Base-by-base conservation (phyloP, 352 stramenopile genomes). In the Phytophthora crassamura region DNA sequence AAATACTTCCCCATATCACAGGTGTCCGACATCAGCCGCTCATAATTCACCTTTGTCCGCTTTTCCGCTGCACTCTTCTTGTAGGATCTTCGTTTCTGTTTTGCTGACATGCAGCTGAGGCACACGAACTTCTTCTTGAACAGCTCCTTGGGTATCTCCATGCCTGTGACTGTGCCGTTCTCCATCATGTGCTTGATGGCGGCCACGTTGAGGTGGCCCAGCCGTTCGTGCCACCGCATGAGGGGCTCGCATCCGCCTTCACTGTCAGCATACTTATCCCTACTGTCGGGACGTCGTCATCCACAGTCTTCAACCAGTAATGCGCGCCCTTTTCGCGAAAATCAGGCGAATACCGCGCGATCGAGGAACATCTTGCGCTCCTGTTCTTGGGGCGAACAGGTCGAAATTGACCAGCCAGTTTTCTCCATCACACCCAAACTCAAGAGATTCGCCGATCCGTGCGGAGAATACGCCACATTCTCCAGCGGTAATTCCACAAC, bases 81-180 rank as follows among this genome's bases (percentile, higher is more conserved):
- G 50, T 59, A 59, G n/a, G 38, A 59, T 39, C n/a, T 48, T 10
- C 50, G 32, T 12, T 54, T 62, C 7, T 34, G 42, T 40, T 54
- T 62, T 12, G 54, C 54, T 10, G 42, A 54, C 12, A 49, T 33
- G 25, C 54, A 53, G n/a, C 42, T 62, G 9, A 62, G 14, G 8
- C 54, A 54, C 2, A 14, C 14, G 20, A 62, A 54, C 5, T 47
- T 12, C 42, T 62, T 34, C 25, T 62, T 62, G 32, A 62, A 49
- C 20, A 48, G 9, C 18, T 45, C 53, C 14, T 10, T 9, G 0
- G 41, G 53, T 9, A 61, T 61, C 0, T 52, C 8, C 40, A 61
- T 61, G 14, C 41, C 53, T 18, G 9, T 22, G 1, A 40, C 39
- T 10, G 16, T 49, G 8, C 16, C 30, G 14, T 34, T 55, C n/a